These are phyloP conservation scores for Scleroderma citrinum DNA, from an alignment of 768 basidiomycete genomes.

Conservation along the genomic window DNA sequence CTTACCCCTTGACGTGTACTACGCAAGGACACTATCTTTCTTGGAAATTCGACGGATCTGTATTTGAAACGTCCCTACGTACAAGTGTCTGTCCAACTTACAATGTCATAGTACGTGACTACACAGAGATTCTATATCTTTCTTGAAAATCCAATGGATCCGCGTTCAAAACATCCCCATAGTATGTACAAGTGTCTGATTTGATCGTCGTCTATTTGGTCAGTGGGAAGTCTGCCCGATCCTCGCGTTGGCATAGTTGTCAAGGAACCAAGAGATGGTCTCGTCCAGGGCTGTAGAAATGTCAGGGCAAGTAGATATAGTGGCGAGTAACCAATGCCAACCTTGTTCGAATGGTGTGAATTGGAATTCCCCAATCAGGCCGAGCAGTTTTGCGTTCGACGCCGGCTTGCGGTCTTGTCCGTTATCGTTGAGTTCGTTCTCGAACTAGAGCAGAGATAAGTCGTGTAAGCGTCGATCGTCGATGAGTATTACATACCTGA, in stretches of 20 bases:
- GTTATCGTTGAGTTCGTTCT: slow-evolving; percentile 60
- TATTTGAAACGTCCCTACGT: too few species aligned
- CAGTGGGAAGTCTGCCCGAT: slow-evolving; percentile 31
- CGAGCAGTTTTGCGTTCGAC: slow-evolving; percentile 80
- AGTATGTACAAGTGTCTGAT: too few species aligned
- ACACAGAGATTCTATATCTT: too few species aligned
- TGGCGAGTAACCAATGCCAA: slow-evolving; percentile 26
- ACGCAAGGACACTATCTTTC: too few species aligned
- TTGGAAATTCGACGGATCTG: too few species aligned
- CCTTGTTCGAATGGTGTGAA: slow-evolving; percentile 91
- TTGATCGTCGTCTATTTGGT: too few species aligned
- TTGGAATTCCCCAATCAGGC: slow-evolving; percentile 72
- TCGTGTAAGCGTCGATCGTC: not conserved
- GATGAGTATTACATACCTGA: slow-evolving; percentile 37
- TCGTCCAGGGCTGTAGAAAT: slow-evolving; percentile 57
- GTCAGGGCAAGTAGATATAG: slow-evolving; percentile 1
- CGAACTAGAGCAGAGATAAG: slow-evolving; percentile 51
- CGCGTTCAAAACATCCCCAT: too few species aligned
- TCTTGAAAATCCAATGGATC: too few species aligned
- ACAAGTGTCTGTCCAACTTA: too few species aligned
- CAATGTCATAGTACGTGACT: too few species aligned
- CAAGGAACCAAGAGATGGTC: slow-evolving; percentile 82
- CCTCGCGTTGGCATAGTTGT: slow-evolving; percentile 71
- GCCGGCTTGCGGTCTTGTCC: slow-evolving; percentile 97
- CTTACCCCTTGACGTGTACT: too few species aligned